Conservation (phyloP, 768 basidiomycete species). For the Mycena olivaceomarginata region DNA sequence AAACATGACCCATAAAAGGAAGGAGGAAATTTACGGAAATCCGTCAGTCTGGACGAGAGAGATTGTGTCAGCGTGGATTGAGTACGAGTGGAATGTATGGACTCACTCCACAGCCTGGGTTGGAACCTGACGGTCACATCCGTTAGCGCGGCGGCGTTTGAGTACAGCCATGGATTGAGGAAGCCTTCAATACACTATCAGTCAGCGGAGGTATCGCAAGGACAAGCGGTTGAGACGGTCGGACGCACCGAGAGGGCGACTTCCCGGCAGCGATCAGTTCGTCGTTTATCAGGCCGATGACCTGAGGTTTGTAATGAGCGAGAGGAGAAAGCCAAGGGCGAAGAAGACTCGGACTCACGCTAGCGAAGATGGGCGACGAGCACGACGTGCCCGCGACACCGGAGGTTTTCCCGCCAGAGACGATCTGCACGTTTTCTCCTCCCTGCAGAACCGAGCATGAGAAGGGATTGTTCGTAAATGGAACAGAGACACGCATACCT, state of each 20-base stretch:
- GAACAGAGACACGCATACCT: background rate
- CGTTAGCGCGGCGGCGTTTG: conserved; percentile 48
- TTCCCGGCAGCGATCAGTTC: conserved; percentile 37
- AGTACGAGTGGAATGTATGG: background rate
- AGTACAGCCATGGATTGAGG: conserved; percentile 36
- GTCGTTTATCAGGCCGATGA: conserved; percentile 38
- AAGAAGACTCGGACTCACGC: conserved; percentile 1
- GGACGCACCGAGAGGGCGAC: conserved; percentile 31
- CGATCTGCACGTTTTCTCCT: conserved; percentile 40
- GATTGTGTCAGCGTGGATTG: background rate
- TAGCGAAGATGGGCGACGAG: conserved; percentile 49
- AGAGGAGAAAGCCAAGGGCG: too few species aligned
- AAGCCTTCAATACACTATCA: background rate
- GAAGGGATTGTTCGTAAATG: background rate
- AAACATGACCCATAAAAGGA: background rate
- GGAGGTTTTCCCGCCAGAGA: conserved; percentile 9
- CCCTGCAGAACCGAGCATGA: conserved; percentile 4
- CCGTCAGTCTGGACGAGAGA: background rate
- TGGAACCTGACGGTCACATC: conserved; percentile 49
- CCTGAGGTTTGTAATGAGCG: background rate
- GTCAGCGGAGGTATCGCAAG: too few species aligned
- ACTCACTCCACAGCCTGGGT: conserved; percentile 42
- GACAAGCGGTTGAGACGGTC: too few species aligned
- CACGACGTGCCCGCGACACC: conserved; percentile 39
- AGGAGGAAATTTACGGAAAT: conserved; percentile 21